Evolutionary conservation across 2,329 filamentous ascomycete species (phyloP), one percentile per base, ranked within the genome.

Genomic region (Blastomyces emzantsi): DNA sequence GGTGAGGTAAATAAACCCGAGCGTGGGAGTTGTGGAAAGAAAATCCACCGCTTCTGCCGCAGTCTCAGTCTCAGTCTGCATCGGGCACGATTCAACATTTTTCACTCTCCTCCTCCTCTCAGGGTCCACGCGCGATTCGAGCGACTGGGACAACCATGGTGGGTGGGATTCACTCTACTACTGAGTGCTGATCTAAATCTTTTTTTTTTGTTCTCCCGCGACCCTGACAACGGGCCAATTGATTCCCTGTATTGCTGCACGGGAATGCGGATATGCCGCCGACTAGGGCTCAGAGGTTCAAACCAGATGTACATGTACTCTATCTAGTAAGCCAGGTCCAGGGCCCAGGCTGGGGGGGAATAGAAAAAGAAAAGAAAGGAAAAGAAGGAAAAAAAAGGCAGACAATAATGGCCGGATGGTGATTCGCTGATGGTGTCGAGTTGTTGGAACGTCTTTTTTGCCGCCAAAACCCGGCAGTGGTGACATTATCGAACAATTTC

Each of bases 161-260:
- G n/a, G 8, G n/a, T 25, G 11, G 4, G 4, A 25, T 13, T 51
- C 22, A 25, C 33, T 36, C 33, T 7, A 9, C 7, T 51, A 9
- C n/a, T n/a, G n/a, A n/a, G 28, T 25, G 47, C 47, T 49, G 47
- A 25, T 51, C 47, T 25, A 25, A 3, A 25, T 51, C 22, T 1
- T 51, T 51, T 17, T 43, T 13, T 13, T 25, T 28, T 28, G 47
- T 25, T 51, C n/a, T n/a, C 4, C 52, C 22, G 28, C 52, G 52
- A n/a, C 52, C 52, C 17, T 55, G 54, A 57, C 30, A 25, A 57
- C 15, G 11, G 33, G 54, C 54, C 54, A 57, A 57, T 57, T 41
- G 54, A 11, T 41, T 57, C 33, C 30, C 30, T 25, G 54, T 41
- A 57, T 39, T 41, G n/a, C 54, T 22, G 30, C 54, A 57, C 54